phyloP scores from a whole-genome alignment of 1,139 yeast genomes.

The Sporopachydermia cereana region DNA sequence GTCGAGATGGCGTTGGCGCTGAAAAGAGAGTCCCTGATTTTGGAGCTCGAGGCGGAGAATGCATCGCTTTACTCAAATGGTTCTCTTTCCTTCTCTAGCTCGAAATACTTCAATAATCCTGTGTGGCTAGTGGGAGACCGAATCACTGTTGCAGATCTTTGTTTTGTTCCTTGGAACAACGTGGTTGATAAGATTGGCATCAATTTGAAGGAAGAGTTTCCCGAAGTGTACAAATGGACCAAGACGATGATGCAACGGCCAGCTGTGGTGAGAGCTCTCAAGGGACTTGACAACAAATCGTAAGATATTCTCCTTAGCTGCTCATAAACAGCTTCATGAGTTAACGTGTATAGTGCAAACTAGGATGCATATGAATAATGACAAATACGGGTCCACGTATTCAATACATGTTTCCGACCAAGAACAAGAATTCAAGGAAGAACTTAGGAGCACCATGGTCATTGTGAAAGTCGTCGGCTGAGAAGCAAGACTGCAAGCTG shows the following conservation, averaged over 20 bases:
- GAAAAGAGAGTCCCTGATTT: conserved; percentile 76
- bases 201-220: conserved; percentile 76
- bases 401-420: too few species aligned
- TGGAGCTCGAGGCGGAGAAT: conserved; percentile 83
- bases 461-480: too few species aligned
- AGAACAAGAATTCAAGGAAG: too few species aligned
- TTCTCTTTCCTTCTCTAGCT: conserved; percentile 75
- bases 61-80: conserved; percentile 87
- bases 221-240: conserved; percentile 95
- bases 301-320: too few species aligned
- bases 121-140: conserved; percentile 93
- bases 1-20: conserved; percentile 94
- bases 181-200: conserved; percentile 90
- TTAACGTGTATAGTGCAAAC: neutral
- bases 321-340: too few species aligned
- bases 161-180: conserved; percentile 95
- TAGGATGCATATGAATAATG: neutral
- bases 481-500: too few species aligned
- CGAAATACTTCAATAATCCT: conserved; percentile 83
- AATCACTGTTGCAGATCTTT: conserved; percentile 82
- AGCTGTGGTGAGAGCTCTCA: conserved; percentile 65
- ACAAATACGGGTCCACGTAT: too few species aligned
- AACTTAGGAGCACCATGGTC: too few species aligned
- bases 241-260: conserved; percentile 85
- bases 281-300: conserved; percentile 28